These are phyloP conservation scores for Aspergillus udagawae DNA, from an alignment of 2,329 filamentous ascomycete genomes.

Conservation along the genomic window DNA sequence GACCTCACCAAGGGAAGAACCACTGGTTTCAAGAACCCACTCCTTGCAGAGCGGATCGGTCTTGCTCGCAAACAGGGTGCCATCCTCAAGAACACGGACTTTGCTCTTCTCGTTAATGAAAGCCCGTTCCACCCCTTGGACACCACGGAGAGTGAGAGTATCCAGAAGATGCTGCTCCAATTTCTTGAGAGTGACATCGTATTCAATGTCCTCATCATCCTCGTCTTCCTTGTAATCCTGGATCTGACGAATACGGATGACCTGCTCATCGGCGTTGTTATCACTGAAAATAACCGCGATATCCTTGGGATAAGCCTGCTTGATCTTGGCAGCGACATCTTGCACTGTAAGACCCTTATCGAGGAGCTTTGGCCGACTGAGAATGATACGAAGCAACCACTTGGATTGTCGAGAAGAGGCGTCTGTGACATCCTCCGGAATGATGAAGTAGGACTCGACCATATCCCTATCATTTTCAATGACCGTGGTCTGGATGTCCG, in stretches of 20 bases:
- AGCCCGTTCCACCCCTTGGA: constrained; percentile 80
- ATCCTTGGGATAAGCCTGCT: constrained; percentile 79
- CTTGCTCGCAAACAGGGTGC: constrained; percentile 70
- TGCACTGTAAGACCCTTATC: constrained; percentile 86
- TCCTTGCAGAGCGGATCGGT: constrained; percentile 74
- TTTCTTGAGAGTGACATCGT: constrained; percentile 89
- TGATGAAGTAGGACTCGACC: constrained; percentile 94
- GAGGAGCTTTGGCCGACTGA: constrained; percentile 89
- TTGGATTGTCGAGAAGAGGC: constrained; percentile 69
- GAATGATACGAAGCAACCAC: constrained; percentile 89
- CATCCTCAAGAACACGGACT: constrained; percentile 64
- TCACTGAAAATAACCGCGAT: constrained; percentile 94
- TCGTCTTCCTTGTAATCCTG: constrained; percentile 66
- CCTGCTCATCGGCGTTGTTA: constrained; percentile 92
- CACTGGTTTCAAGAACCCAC: constrained; percentile 94
- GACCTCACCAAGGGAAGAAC: constrained; percentile 79
- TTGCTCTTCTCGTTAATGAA: constrained; percentile 82
- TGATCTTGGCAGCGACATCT: constrained; percentile 85
- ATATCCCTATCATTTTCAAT: constrained; percentile 88
- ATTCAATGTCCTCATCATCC: constrained; percentile 70
- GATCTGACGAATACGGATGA: constrained; percentile 86
- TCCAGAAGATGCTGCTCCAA: constrained; percentile 89
- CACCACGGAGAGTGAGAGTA: constrained; percentile 84
- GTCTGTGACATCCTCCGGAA: constrained; percentile 75
- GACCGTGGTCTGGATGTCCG: constrained; percentile 77